Percentiles rank a stretch among this genome's conserved stretches.
Evolutionary conservation across 2,329 filamentous ascomycete genomes (phyloP).

Genomic region (Alternaria consortialis): DNA sequence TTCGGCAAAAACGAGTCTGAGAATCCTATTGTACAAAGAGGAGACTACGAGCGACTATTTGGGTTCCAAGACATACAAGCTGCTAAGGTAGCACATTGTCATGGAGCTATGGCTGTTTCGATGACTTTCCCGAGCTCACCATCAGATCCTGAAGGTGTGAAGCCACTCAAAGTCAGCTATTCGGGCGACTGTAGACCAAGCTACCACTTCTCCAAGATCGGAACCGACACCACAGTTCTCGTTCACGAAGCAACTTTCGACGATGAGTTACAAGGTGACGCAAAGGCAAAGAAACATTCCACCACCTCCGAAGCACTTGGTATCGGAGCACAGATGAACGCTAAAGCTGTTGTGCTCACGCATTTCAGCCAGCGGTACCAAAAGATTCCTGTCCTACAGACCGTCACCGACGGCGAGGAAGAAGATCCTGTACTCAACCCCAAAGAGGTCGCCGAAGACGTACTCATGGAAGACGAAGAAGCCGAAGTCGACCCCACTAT

Average conservation of each 20-base stretch:
- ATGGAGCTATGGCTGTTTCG: constrained; percentile 76
- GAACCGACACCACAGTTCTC: constrained; percentile 78
- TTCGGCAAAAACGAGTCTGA: constrained; percentile 15
- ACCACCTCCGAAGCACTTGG: constrained; percentile 86
- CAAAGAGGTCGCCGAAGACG: constrained; percentile 37
- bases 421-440: constrained; percentile 29
- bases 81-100: constrained; percentile 79
- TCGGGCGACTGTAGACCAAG: constrained; percentile 89
- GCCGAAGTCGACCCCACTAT: constrained; percentile 29
- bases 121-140: constrained; percentile 73
- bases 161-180: constrained; percentile 86
- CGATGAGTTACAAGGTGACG: constrained; percentile 80
- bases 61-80: constrained; percentile 74
- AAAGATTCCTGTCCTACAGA: constrained; percentile 69
- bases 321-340: constrained; percentile 80
- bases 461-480: constrained; percentile 25
- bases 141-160: constrained; percentile 22
- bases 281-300: constrained; percentile 86
- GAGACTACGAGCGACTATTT: constrained; percentile 58
- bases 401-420: constrained; percentile 42
- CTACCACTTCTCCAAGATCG: constrained; percentile 72
- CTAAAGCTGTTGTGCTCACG: constrained; percentile 82
- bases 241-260: constrained; percentile 98
- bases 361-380: constrained; percentile 96
- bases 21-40: constrained; percentile 16